phyloP scores from a whole-genome alignment of 2,329 filamentous ascomycete genomes.

The Chrysosporium keratinophilum region DNA sequence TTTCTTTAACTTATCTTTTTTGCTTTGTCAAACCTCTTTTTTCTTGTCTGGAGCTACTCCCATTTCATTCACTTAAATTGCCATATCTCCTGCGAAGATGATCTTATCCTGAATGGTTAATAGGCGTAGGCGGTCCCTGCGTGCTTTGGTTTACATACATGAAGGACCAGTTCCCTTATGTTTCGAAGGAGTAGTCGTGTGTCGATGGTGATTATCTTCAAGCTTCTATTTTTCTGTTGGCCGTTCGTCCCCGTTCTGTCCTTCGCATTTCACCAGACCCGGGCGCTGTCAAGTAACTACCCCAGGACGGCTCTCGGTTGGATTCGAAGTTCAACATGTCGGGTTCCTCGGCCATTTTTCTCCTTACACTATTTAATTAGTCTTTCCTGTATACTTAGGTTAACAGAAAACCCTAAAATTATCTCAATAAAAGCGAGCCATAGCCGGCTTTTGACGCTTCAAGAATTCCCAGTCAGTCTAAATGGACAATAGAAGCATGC shows the following conservation, averaged over 20 bases:
- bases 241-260: not conserved
- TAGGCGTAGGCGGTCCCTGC: conserved; percentile 20
- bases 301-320: not conserved
- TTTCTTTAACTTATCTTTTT: conserved; percentile 20
- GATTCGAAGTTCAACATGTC: not conserved
- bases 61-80: conserved; percentile 24
- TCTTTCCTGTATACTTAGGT: conserved; percentile 5
- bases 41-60: conserved; percentile 17
- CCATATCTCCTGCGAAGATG: conserved; percentile 23
- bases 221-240: conserved; percentile 7
- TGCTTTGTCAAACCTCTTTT: conserved; percentile 15
- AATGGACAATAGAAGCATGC: too few species aligned
- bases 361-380: conserved; percentile 3
- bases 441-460: too few species aligned
- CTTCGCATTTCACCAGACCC: not conserved
- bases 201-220: not conserved
- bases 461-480: too few species aligned
- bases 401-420: not conserved
- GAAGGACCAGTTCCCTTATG: conserved; percentile 14
- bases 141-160: conserved; percentile 23
- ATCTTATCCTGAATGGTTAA: conserved; percentile 20
- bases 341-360: conserved; percentile 12
- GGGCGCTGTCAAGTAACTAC: not conserved
- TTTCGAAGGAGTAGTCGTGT: conserved; percentile 11
- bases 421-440: not conserved